Conservation (phyloP, 805 yeast species). For the Wickerhamomyces bisporus region DNA sequence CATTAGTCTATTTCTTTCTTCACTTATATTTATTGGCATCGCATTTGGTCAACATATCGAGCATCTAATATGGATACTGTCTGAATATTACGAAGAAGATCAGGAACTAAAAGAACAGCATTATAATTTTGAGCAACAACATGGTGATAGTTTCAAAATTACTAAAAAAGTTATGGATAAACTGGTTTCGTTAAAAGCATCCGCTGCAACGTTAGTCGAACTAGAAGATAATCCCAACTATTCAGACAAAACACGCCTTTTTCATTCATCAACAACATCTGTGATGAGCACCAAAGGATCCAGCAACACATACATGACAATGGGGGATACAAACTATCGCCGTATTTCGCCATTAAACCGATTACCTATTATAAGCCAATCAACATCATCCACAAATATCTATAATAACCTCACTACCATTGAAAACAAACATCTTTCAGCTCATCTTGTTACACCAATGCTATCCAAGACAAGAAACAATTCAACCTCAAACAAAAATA, state of each 20-base stretch:
- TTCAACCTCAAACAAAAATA: slow-evolving; percentile 6
- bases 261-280: slow-evolving; percentile 1
- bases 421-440: slow-evolving; percentile 1
- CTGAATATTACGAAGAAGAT: background rate
- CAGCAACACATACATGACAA: no score
- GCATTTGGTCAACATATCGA: slow-evolving; percentile 6
- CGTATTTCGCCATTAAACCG: background rate
- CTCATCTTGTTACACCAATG: slow-evolving; percentile 10
- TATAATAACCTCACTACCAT: background rate
- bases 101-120: background rate
- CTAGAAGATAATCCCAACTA: background rate
- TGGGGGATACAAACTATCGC: no score
- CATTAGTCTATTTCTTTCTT: slow-evolving; percentile 5
- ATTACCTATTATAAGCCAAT: background rate
- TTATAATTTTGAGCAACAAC: background rate
- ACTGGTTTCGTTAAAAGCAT: slow-evolving; percentile 20
- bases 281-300: no score
- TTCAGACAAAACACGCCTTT: slow-evolving; percentile 1
- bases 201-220: slow-evolving; percentile 25
- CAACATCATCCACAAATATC: slow-evolving; percentile 2
- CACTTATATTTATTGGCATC: slow-evolving; percentile 7
- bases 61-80: background rate
- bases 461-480: slow-evolving; percentile 5
- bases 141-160: background rate
- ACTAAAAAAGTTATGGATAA: slow-evolving; percentile 2